Conservation (phyloP, 208 protist genomes). For the Spongospora subterranea region DNA sequence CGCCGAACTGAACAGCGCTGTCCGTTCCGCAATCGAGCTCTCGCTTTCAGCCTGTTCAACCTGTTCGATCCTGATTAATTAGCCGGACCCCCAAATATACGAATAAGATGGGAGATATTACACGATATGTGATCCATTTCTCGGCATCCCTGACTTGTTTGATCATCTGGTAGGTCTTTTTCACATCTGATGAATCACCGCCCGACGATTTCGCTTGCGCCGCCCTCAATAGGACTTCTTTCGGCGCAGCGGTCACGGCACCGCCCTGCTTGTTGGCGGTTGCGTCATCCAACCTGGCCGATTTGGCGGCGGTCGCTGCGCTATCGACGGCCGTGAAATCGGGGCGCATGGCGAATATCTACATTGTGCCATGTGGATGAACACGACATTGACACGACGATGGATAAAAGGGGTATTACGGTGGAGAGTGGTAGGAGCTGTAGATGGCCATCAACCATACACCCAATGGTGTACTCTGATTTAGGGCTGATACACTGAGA, state of each 20-base stretch:
- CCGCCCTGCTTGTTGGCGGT: no score
- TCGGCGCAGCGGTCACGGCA: neutral
- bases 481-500: neutral
- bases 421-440: neutral
- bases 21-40: neutral
- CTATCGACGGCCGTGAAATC: conserved; percentile 3
- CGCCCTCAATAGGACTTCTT: conserved; percentile 16
- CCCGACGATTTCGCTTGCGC: neutral
- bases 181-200: neutral
- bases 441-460: neutral
- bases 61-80: neutral
- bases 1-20: neutral
- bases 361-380: no score
- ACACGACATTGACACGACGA: neutral
- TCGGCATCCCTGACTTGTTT: neutral
- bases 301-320: conserved; percentile 1
- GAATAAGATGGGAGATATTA: neutral
- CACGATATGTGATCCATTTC: neutral
- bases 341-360: conserved; percentile 13
- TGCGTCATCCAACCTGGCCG: neutral
- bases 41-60: neutral
- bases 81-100: neutral
- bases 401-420: neutral
- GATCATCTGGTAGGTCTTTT: conserved; percentile 22
- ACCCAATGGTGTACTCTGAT: neutral